Evolutionary conservation across 805 yeast species (phyloP).

Genomic region (Isabelozyma pseudorhagii): DNA sequence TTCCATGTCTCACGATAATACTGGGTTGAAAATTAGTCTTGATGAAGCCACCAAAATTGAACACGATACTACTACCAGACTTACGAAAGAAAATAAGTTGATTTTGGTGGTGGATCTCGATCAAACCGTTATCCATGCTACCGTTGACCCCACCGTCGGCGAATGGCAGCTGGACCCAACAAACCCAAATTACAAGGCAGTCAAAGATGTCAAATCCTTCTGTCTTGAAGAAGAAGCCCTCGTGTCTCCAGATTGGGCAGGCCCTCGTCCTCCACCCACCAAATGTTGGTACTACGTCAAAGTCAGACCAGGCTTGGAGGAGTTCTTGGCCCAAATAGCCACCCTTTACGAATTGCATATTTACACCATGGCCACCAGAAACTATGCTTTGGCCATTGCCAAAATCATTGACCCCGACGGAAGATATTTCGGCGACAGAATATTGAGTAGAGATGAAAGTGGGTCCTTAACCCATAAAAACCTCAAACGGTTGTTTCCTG

Average conservation of each 20-base stretch:
- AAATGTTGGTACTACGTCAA: constrained; percentile 91
- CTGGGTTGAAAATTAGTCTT: constrained; percentile 77
- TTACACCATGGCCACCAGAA: constrained; percentile 96
- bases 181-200: constrained; percentile 81
- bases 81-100: constrained; percentile 62
- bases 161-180: constrained; percentile 89
- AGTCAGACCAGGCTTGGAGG: constrained; percentile 79
- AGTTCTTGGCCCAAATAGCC: constrained; percentile 64
- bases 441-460: constrained; percentile 89
- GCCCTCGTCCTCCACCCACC: constrained; percentile 56
- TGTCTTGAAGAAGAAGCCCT: constrained; percentile 73
- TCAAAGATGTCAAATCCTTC: constrained; percentile 78
- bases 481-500: constrained; percentile 84
- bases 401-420: constrained; percentile 89
- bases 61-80: constrained; percentile 55
- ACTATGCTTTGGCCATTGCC: constrained; percentile 88
- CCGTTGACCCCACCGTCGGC: constrained; percentile 95
- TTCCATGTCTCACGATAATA: constrained; percentile 84
- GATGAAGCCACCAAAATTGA: constrained; percentile 88
- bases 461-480: constrained; percentile 90
- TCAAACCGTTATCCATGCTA: constrained; percentile 96
- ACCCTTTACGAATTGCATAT: constrained; percentile 84
- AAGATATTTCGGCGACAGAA: constrained; percentile 82
- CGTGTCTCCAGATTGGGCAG: constrained; percentile 55
- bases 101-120: constrained; percentile 94